Evolutionary conservation across 2,329 filamentous ascomycete genomes (phyloP).

Genomic region (Podosphaera xanthii): DNA sequence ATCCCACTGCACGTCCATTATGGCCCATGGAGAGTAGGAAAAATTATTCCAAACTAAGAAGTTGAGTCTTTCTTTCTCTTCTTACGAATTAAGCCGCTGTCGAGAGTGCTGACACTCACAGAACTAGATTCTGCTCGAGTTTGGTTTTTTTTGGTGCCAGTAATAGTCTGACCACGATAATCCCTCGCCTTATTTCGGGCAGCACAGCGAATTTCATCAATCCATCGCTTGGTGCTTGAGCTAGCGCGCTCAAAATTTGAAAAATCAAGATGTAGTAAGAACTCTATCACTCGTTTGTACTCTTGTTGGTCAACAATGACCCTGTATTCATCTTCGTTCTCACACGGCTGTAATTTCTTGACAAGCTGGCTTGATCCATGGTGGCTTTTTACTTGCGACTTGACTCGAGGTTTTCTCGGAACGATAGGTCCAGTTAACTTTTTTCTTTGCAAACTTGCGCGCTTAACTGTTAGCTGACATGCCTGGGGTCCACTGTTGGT

Average conservation of each 20-base stretch:
- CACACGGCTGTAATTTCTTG: conserved; percentile 29
- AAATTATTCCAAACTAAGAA: no score
- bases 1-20: no score
- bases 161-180: conserved; percentile 27
- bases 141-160: conserved; percentile 20
- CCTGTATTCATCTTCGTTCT: no score
- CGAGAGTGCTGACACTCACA: conserved; percentile 17
- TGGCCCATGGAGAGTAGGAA: no score
- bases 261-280: conserved; percentile 55
- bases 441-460: conserved; percentile 20
- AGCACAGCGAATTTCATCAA: conserved; percentile 34
- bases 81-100: conserved; percentile 23
- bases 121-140: conserved; percentile 5
- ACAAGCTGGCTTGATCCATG: conserved; percentile 12
- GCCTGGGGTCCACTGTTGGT: not conserved
- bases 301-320: conserved; percentile 37
- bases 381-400: conserved; percentile 22
- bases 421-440: conserved; percentile 37
- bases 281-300: conserved; percentile 45
- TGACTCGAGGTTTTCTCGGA: conserved; percentile 39
- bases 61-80: conserved; percentile 21
- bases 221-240: conserved; percentile 46
- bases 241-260: conserved; percentile 36
- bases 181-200: conserved; percentile 15
- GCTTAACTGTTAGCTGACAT: not conserved